Conservation (phyloP, 208 protist genomes). For the Angomonas deanei region DNA sequence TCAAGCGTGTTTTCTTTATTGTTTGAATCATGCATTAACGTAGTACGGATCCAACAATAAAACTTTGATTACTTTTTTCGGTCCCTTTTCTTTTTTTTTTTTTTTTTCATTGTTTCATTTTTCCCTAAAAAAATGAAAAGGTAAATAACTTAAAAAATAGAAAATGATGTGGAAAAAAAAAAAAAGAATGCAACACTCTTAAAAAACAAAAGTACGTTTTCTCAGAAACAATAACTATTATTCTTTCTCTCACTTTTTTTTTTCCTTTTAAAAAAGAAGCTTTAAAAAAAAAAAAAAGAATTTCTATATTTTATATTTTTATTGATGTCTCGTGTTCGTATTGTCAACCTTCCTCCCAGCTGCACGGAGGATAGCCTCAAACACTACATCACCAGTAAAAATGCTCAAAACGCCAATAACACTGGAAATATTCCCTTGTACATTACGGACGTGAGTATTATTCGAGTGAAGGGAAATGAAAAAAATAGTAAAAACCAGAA, state of each 20-base stretch:
- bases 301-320: not conserved
- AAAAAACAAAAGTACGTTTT: constrained; percentile 1
- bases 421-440: constrained; percentile 79
- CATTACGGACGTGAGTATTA: constrained; percentile 77
- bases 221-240: not conserved
- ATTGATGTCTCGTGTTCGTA: constrained; percentile 83
- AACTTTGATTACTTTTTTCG: too few species aligned
- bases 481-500: constrained; percentile 7
- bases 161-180: constrained; percentile 3
- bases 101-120: not conserved
- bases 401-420: constrained; percentile 27
- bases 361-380: constrained; percentile 89
- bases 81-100: not conserved
- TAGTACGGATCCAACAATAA: too few species aligned
- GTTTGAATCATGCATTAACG: too few species aligned
- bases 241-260: not conserved
- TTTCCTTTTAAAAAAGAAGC: constrained; percentile 3
- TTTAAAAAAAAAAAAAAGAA: not conserved
- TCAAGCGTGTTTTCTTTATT: too few species aligned
- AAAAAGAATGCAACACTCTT: not conserved
- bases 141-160: constrained; percentile 10
- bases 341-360: constrained; percentile 94
- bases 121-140: constrained; percentile 3
- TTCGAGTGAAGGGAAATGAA: constrained; percentile 12
- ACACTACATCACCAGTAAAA: constrained; percentile 63